Evolutionary conservation across 106 monocot species (phyloP), one percentile per base, ranked within the genome.

Genomic region (Dactylorhiza incarnata): DNA sequence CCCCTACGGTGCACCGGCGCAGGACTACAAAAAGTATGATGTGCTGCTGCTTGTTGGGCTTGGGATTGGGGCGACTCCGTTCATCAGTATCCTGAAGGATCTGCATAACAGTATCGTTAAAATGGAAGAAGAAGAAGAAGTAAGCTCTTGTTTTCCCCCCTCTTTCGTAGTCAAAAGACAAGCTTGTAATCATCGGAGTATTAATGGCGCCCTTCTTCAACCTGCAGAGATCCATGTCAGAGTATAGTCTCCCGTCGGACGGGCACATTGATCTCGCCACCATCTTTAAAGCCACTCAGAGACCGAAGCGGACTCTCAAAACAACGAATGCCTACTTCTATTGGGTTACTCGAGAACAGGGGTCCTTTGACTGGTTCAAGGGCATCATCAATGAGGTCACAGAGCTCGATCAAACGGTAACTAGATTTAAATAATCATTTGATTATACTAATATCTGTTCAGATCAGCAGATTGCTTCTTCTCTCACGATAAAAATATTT

Each of bases 291-390:
- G 77, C 73, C 17, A 76, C 88, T 10, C 81, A 82, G 44, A 87
- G 83, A 51, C 73, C 83, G 17, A 95, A 83, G 73, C 83, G 75
- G 48, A 78, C 78, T 20, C 71, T 95, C 22, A 92, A 85, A 73
- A 95, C 95, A 14, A 90, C 92, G 47, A 95, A 95, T 78, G 95
- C 95, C 51, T 95, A 95, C 56, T 95, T 95, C 83, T 95, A 95
- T 47, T 95, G 95, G 95, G 95, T 95, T 11, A 95, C 95, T 13
- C 87, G 95, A 1, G 95, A 95, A 46, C 95, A 95, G 54, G 92
- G 92, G 9, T 95, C 95, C 17, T 95, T 95, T 67, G 95, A 95
- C 72, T 95, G 95, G 95, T 95, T 95, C 78, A 95, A 95, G 80
- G 90, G 92, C 46, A 85, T 95, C 49, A 90, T 95, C 92, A 95